Evolutionary conservation across 2,329 filamentous ascomycete genomes (phyloP).

Genomic region (Lizonia empirigonia): DNA sequence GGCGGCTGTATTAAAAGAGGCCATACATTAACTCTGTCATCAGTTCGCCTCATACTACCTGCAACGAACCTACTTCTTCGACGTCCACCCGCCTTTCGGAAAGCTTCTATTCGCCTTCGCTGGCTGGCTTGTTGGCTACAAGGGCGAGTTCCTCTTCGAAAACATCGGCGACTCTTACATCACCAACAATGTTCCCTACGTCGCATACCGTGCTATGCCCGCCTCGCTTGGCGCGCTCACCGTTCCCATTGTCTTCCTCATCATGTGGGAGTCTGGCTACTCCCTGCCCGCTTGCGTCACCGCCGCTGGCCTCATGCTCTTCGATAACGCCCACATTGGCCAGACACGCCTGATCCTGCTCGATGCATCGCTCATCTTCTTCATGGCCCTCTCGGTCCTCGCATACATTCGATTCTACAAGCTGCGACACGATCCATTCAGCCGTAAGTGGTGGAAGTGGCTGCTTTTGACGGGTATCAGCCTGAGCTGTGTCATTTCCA

Average conservation of each 20-base stretch:
- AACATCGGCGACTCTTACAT: conserved; percentile 99
- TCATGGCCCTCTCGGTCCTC: conserved; percentile 93
- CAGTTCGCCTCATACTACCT: conserved; percentile 75
- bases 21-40: conserved; percentile 27
- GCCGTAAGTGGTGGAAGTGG: conserved; percentile 99
- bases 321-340: conserved; percentile 97
- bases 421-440: conserved; percentile 84
- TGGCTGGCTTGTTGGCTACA: conserved; percentile 96
- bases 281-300: conserved; percentile 90
- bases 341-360: conserved; percentile 95
- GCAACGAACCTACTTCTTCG: conserved; percentile 98
- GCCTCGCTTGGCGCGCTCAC: conserved; percentile 91
- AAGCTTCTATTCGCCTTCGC: conserved; percentile 97
- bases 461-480: conserved; percentile 91
- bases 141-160: conserved; percentile 96
- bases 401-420: conserved; percentile 99
- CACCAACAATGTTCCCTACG: conserved; percentile 94
- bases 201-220: conserved; percentile 92
- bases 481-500: conserved; percentile 96
- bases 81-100: conserved; percentile 96
- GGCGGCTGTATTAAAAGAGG: conserved; percentile 2
- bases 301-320: conserved; percentile 82
- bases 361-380: conserved; percentile 90
- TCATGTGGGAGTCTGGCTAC: conserved; percentile 99
- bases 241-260: conserved; percentile 90